A percentile compares a stretch with the other conserved stretches of the same genome.
Evolutionary conservation across 371 early-diverging fungal species (phyloP).

Genomic region (Mortierella sp.): DNA sequence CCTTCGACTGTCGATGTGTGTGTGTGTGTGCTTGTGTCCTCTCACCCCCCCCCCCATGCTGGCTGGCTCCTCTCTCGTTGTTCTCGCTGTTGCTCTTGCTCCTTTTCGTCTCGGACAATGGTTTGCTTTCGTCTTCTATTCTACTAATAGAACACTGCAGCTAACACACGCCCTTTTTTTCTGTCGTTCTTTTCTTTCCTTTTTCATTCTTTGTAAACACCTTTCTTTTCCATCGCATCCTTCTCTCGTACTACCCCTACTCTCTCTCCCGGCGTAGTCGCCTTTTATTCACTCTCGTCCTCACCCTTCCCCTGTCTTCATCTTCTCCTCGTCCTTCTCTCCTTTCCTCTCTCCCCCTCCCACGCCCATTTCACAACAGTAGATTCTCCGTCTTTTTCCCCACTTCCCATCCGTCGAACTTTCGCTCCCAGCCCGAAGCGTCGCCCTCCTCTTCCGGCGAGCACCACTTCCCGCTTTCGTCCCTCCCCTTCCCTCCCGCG

Average conservation of each 20-base stretch:
- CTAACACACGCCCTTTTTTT: not conserved
- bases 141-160: not conserved
- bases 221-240: not conserved
- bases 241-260: not conserved
- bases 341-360: not conserved
- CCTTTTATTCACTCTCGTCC: not conserved
- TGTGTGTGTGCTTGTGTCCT: not conserved
- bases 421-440: not conserved
- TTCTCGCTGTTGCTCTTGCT: not conserved
- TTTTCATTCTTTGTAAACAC: not conserved
- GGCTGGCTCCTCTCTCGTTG: not conserved
- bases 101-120: not conserved
- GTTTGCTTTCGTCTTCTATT: not conserved
- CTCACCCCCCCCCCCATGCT: not conserved
- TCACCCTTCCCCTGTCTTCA: not conserved
- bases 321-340: not conserved
- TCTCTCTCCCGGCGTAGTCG: not conserved
- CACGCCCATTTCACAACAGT: not conserved
- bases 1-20: not conserved
- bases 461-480: not conserved
- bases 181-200: not conserved
- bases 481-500: not conserved
- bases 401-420: too few relatives aligned
- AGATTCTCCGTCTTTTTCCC: not conserved
- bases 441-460: not conserved